Base-by-base conservation (phyloP, 2,329 filamentous ascomycete genomes). In the Colletotrichum sp. region DNA sequence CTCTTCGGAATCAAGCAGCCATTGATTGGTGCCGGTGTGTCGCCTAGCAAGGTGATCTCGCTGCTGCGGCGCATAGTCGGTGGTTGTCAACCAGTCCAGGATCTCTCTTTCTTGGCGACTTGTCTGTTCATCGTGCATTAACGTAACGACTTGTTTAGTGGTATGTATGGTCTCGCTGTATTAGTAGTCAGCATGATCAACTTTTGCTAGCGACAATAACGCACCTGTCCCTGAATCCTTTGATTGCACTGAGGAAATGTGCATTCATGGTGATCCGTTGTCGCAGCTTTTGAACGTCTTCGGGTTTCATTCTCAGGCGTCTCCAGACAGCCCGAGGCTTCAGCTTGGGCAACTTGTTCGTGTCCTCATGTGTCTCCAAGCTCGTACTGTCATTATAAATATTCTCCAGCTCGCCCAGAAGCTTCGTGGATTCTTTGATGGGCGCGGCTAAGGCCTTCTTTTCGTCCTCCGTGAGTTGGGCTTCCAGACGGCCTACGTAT, bases 21-120 rank as follows among this genome's bases (percentile, higher is more conserved):
- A 89, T 65, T 83, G 69, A 0, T 86, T 84, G 3, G 87, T 89
- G 13, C 81, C 82, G 18, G 71, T 39, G 26, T 87, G 81, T 57
- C 82, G 80, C 16, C 79, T 75, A 8, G 66, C 73, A 13, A 87
- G 73, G 16, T 81, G 80, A 59, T 86, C 84, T 13, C 71, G 81
- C 36, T 89, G 87, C 60, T 87, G 82, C 13, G 78, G 16, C 10
- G 72, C 75, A 73, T 85, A 86, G 34, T 87, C 80, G 5, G 80
- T 71, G 6, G 80, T 76, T 0, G 84, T 84, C 24, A 89, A 76
- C 88, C 87, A 89, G 13, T 85, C 69, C 4, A 84, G 77, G 18
- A 85, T 78, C 15, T 52, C 65, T 59, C 6, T n/a, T 18, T 28
- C 30, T 9, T 30, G 66, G 4, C 22, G 28, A 16, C 22, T 59